These are phyloP conservation scores for Scalesia atractyloides DNA, from an alignment of 129 eudicot species.

Conservation along the genomic window DNA sequence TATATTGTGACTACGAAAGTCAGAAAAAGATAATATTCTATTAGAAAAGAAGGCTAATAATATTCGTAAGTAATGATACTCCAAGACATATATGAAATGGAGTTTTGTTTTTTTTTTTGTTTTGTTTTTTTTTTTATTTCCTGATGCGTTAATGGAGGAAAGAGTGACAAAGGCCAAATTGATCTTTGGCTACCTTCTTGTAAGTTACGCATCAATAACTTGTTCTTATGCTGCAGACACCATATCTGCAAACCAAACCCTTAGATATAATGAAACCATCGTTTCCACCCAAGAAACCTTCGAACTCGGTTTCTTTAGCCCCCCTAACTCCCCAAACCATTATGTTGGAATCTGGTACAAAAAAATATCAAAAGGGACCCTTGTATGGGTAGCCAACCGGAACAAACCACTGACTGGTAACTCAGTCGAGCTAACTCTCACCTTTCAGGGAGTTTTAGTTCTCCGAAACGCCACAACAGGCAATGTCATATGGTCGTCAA, in stretches of 20 bases:
- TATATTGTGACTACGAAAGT: too few species aligned
- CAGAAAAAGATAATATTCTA: too few species aligned
- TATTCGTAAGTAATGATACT: too few species aligned
- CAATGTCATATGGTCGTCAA: constrained; percentile 21
- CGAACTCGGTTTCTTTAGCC: constrained; percentile 36
- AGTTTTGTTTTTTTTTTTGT: too few species aligned
- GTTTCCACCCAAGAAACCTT: constrained; percentile 21
- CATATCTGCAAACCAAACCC: constrained; percentile 24
- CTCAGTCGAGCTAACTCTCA: constrained; percentile 23
- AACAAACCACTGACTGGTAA: constrained; percentile 24
- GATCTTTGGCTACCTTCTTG: not conserved
- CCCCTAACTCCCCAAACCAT: constrained; percentile 6
- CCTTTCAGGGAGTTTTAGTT: constrained; percentile 18
- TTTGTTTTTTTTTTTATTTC: too few species aligned
- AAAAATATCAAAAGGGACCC: constrained; percentile 16
- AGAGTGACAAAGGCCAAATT: constrained; percentile 33
- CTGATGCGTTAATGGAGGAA: too few species aligned
- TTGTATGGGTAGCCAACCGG: constrained; percentile 38
- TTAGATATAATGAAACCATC: constrained; percentile 28
- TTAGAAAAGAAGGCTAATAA: too few species aligned
- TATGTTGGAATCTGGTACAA: constrained; percentile 37
- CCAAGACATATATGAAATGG: too few species aligned
- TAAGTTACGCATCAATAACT: constrained; percentile 1
- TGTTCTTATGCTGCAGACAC: constrained; percentile 3
- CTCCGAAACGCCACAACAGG: constrained; percentile 1